Percentiles rank a stretch among this genome's conserved stretches.
These are phyloP conservation scores for Parathielavia appendiculata DNA, from an alignment of 495 filamentous ascomycete species.

Conservation along the genomic window DNA sequence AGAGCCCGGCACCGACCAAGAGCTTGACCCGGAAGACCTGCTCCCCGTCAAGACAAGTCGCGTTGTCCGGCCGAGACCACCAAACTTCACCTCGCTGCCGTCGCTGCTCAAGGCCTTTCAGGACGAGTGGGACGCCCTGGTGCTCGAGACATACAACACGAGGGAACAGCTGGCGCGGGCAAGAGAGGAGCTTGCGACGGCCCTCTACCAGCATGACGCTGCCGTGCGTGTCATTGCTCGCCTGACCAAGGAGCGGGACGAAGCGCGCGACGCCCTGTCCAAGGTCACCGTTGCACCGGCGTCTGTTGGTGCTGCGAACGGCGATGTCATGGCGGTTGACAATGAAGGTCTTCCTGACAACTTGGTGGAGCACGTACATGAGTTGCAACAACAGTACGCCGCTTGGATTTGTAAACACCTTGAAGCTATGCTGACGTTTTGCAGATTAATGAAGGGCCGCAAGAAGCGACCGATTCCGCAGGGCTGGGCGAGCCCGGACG, in stretches of 20 bases:
- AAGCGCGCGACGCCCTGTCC: conserved; percentile 87
- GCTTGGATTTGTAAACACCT: not conserved
- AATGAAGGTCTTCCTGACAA: conserved; percentile 62
- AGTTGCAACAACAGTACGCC: conserved; percentile 69
- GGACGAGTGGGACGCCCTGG: conserved; percentile 94
- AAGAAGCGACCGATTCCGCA: conserved; percentile 83
- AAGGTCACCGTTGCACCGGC: conserved; percentile 64
- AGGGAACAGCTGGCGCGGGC: conserved; percentile 84
- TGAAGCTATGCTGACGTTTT: conserved; percentile 11
- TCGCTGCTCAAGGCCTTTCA: conserved; percentile 96
- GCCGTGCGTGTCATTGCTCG: conserved; percentile 89
- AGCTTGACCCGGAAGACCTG: conserved; percentile 78
- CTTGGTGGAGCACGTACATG: conserved; percentile 68
- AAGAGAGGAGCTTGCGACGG: conserved; percentile 85
- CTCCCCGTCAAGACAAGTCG: conserved; percentile 78
- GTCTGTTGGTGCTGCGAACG: conserved; percentile 49
- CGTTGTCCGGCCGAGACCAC: conserved; percentile 81
- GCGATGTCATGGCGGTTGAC: conserved; percentile 91
- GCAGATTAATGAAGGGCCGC: conserved; percentile 73
- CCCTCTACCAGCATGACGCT: conserved; percentile 94
- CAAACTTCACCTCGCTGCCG: conserved; percentile 92
- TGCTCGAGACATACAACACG: conserved; percentile 82
- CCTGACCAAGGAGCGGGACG: conserved; percentile 81
- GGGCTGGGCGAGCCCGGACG: conserved; percentile 74
- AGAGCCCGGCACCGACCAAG: conserved; percentile 88